Evolutionary conservation across 169 alveolate species (phyloP), one percentile per base, ranked within the genome.

Genomic region (Sarcocystis neurona): DNA sequence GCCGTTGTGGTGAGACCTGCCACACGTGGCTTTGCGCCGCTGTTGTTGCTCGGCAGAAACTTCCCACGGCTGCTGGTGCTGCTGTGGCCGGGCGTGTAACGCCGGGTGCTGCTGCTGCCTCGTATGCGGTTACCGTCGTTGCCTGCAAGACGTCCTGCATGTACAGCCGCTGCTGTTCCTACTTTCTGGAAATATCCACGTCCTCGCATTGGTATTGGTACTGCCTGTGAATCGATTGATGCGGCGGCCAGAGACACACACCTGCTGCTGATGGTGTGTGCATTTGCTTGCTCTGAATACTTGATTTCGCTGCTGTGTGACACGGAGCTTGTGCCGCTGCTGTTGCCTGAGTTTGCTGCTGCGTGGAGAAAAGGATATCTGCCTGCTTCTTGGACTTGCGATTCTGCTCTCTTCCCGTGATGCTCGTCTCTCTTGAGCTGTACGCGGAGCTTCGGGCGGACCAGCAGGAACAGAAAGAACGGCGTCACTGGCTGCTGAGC

Each of bases 391-490:
- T 23, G 70, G 2, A 10, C 39, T 10, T 10, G 18, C 18, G n/a
- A 10, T 18, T 50, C 60, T 18, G 60, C n/a, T 50, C 60, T 10
- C 70, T 58, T 27, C 70, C 70, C n/a, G n/a, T 23, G n/a, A 58
- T 63, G 75, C 32, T 63, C 46, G 75, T 63, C 0, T 63, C 75
- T 18, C 32, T 63, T 41, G 75, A 20, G 44, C 6, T n/a, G 32
- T 63, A 63, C n/a, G 27, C 75, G 75, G 75, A 63, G 75, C n/a
- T 63, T n/a, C 75, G 2, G 60, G 60, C 60, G 60, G 60, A 6
- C 27, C 60, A 15, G 60, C 60, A 10, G 27, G 27, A 48, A 15
- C 6, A 48, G 27, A 15, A 48, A 15, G 60, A 6, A 15, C 60
- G 60, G 60, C 60, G 27, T 48, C 60, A 6, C 60, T 6, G 15